Conservation (phyloP, 2,329 filamentous ascomycete species). For the Amauroascus niger region DNA sequence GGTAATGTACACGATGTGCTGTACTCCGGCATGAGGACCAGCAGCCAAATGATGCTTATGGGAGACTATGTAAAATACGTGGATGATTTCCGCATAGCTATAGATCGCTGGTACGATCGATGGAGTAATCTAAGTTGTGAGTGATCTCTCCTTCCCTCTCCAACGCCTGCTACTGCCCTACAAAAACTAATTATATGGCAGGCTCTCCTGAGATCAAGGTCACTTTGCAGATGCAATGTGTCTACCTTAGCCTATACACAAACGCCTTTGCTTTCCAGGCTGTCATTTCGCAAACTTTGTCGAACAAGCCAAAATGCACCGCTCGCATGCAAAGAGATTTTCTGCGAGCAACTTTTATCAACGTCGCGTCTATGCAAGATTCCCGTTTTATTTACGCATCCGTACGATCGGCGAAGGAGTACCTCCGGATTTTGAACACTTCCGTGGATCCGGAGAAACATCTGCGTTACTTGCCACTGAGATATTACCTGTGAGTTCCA, state of each 20-base stretch:
- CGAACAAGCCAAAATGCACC: constrained; percentile 31
- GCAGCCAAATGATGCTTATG: constrained; percentile 59
- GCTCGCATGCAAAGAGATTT: constrained; percentile 32
- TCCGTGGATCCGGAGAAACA: constrained; percentile 50
- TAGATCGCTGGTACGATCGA: constrained; percentile 60
- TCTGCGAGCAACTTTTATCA: constrained; percentile 40
- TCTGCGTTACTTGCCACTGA: constrained; percentile 54
- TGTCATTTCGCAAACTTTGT: constrained; percentile 47
- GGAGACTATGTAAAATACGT: constrained; percentile 67
- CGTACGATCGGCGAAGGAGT: constrained; percentile 53
- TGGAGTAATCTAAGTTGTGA: constrained; percentile 58
- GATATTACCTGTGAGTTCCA: constrained; percentile 51
- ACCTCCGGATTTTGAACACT: constrained; percentile 51
- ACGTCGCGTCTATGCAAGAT: constrained; percentile 52
- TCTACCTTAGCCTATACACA: constrained; percentile 63
- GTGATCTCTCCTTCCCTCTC: constrained; percentile 16
- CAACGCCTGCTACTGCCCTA: not conserved
- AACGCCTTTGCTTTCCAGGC: constrained; percentile 69
- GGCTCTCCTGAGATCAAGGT: constrained; percentile 57
- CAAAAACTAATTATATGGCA: constrained; percentile 19
- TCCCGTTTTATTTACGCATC: constrained; percentile 59
- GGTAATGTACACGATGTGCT: constrained; percentile 65
- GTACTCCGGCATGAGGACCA: constrained; percentile 60
- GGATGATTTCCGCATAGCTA: constrained; percentile 60
- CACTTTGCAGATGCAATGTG: constrained; percentile 59